phyloP scores from a whole-genome alignment of 192 early-diverging fungal species.

The Coemansia sp. region DNA sequence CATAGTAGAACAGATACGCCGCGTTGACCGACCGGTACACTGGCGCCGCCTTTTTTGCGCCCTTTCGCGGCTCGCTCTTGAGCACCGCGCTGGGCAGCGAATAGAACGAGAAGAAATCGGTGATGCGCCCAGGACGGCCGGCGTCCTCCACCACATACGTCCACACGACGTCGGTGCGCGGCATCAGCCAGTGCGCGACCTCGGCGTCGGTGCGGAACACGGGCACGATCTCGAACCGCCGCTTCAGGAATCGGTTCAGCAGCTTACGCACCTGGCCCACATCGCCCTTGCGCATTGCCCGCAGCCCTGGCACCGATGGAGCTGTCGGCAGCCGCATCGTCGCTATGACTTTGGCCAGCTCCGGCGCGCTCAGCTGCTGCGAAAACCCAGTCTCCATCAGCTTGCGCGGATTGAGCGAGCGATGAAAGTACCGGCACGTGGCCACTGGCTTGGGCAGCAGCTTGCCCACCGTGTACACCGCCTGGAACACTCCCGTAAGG shows the following conservation, averaged over 20 bases:
- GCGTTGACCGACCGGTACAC: constrained; percentile 67
- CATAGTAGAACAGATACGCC: constrained; percentile 96
- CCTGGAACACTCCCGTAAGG: constrained; percentile 92
- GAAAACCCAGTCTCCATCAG: constrained; percentile 92
- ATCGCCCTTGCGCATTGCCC: constrained; percentile 78
- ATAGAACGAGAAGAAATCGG: constrained; percentile 94
- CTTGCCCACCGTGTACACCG: constrained; percentile 92
- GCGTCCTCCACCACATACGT: constrained; percentile 88
- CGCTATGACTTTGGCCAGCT: constrained; percentile 23
- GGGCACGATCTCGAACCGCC: constrained; percentile 65
- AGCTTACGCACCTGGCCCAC: constrained; percentile 68
- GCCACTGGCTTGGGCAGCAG: constrained; percentile 87
- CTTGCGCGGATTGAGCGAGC: constrained; percentile 92
- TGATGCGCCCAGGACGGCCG: constrained; percentile 60
- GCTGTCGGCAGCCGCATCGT: constrained; percentile 20
- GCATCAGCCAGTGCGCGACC: constrained; percentile 87
- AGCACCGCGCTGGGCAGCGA: constrained; percentile 90
- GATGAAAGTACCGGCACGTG: constrained; percentile 86
- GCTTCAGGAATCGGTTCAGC: constrained; percentile 70
- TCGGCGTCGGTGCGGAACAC: constrained; percentile 77
- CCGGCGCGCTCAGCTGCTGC: constrained; percentile 55
- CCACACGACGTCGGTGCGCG: constrained; percentile 81
- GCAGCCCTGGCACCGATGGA: constrained; percentile 66
- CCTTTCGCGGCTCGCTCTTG: constrained; percentile 2
- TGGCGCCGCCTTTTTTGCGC: not conserved